Evolutionary conservation across 495 filamentous ascomycete species (phyloP).

Genomic region (Tuber calosporum): DNA sequence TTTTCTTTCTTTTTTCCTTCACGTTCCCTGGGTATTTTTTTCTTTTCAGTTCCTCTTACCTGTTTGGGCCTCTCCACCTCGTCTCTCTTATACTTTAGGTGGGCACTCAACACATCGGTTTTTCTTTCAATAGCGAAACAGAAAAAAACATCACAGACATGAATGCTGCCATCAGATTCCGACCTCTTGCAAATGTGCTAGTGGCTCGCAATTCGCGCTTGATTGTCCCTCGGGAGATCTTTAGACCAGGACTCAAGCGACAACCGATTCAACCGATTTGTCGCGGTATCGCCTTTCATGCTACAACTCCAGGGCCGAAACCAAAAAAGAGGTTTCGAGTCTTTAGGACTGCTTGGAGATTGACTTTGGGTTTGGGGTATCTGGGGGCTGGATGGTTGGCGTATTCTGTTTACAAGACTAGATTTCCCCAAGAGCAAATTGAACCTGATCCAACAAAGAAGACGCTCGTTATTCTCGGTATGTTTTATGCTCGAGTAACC

Average conservation of each 20-base stretch:
- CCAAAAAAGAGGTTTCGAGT: constrained; percentile 44
- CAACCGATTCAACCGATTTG: constrained; percentile 38
- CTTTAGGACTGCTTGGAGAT: constrained; percentile 67
- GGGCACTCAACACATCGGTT: neutral
- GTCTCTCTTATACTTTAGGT: neutral
- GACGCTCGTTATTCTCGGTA: constrained; percentile 93
- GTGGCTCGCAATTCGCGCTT: constrained; percentile 25
- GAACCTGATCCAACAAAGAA: constrained; percentile 85
- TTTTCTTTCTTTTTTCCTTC: neutral
- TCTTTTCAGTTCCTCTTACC: neutral
- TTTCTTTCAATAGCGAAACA: neutral
- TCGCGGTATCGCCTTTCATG: constrained; percentile 45
- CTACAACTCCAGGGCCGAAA: constrained; percentile 32
- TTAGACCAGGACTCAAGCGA: constrained; percentile 20
- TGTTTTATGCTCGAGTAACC: constrained; percentile 29
- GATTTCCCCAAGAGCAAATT: constrained; percentile 72
- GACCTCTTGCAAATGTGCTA: neutral
- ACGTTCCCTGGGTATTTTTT: neutral
- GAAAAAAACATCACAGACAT: neutral
- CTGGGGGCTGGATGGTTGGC: constrained; percentile 61
- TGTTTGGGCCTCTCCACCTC: neutral
- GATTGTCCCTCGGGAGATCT: constrained; percentile 29
- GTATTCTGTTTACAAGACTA: constrained; percentile 72
- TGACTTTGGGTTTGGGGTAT: constrained; percentile 63
- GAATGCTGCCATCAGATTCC: neutral